Base-by-base conservation (phyloP, 2,329 filamentous ascomycete genomes). In the Teratosphaeria gauchensis region DNA sequence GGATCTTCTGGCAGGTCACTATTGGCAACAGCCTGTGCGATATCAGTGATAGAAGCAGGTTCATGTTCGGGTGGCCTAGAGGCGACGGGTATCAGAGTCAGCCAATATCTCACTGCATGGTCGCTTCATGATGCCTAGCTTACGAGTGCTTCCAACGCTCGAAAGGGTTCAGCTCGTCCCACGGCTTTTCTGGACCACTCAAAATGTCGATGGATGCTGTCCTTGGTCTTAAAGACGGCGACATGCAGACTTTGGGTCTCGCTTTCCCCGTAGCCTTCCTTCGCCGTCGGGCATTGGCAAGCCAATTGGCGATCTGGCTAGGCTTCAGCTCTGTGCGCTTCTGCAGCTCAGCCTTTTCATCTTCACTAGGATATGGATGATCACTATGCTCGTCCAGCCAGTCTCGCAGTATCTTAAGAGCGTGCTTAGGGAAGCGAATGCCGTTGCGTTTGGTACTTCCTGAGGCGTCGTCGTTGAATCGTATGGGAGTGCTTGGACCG, bases 251-350 rank as follows among this genome's bases (percentile, higher is more conserved):
- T 51, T 66, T 67, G 2, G 68, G 66, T 24, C 59, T 19, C 81
- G 84, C 32, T 83, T 84, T 52, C 14, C 59, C 91, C 84, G 56
- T 53, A 12, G 88, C 84, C 76, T 95, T 96, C 66, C 89, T 86
- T 62, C 91, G 82, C 58, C 91, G 84, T 51, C 91, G 85, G 59
- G 90, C 90, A 73, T 96, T 96, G 60, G 91, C 91, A 53, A 96
- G 83, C 91, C 91, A 96, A 71, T 95, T 95, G 11, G 86, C 87
- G 66, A 96, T 92, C 69, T 96, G 92, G 14, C 82, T 87, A 67
- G 89, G 84, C 71, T 84, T 91, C 48, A 96, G 79, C 7, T 90
- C 90, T 0, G 91, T 96, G 66, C 88, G 82, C 53, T 82, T 80
- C 72, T 90, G 87, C 30, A 96, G 78, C 62, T 84, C 82, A 64